These are phyloP conservation scores for Brassica nigra DNA, from an alignment of 345 rosid species.

Conservation along the genomic window DNA sequence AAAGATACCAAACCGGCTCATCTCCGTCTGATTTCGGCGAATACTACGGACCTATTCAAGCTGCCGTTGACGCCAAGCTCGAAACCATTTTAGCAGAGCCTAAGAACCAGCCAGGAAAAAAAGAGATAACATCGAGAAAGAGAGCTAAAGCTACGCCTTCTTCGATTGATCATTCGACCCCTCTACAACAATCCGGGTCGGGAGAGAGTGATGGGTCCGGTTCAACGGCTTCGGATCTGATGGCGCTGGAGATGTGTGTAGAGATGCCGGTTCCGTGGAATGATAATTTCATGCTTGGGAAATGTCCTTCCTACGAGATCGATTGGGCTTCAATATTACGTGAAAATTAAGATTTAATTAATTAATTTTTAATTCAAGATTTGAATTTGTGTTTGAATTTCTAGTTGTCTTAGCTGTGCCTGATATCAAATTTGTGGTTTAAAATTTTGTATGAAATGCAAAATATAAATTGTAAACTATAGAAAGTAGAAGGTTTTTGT, in stretches of 20 bases:
- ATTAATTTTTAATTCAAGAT: conserved; percentile 1
- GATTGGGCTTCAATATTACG: conserved; percentile 75
- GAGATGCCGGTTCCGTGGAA: conserved; percentile 51
- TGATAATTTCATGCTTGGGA: conserved; percentile 66
- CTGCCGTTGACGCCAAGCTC: conserved; percentile 87
- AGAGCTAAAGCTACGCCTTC: conserved; percentile 14
- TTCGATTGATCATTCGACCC: conserved; percentile 15
- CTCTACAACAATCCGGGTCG: conserved; percentile 22
- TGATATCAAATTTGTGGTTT: not conserved
- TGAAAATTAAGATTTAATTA: conserved; percentile 15
- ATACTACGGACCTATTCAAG: conserved; percentile 76
- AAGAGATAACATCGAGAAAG: conserved; percentile 31
- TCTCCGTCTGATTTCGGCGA: conserved; percentile 58
- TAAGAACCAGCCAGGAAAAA: conserved; percentile 54
- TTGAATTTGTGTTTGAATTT: conserved; percentile 8
- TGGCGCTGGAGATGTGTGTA: conserved; percentile 35
- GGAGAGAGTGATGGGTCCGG: conserved; percentile 63
- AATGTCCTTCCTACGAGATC: conserved; percentile 80
- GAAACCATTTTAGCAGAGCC: conserved; percentile 75
- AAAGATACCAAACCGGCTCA: conserved; percentile 59
- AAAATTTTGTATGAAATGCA: not conserved
- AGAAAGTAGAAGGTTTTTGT: conserved; percentile 29
- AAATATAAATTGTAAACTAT: conserved; percentile 16
- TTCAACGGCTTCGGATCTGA: conserved; percentile 46
- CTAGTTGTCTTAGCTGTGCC: conserved; percentile 2